Percentiles rank a stretch among this genome's conserved stretches.
These are phyloP conservation scores for Pseudogymnoascus sp. DNA, from an alignment of 2,329 filamentous ascomycete species.

Conservation along the genomic window DNA sequence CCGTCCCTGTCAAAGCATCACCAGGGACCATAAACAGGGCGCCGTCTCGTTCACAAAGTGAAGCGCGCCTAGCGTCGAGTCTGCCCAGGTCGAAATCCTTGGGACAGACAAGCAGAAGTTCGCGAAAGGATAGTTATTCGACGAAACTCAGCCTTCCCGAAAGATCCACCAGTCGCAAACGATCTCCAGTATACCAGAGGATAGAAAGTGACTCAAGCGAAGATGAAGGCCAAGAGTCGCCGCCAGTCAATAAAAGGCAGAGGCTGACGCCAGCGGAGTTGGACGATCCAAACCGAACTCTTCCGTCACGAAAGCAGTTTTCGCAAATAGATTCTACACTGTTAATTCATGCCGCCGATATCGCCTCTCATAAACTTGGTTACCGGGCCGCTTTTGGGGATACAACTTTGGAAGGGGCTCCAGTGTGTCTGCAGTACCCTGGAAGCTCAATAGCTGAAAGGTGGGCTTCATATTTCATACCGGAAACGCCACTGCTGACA, in stretches of 20 bases:
- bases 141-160: slow-evolving; percentile 1
- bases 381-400: slow-evolving; percentile 45
- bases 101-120: not conserved
- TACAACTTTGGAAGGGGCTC: slow-evolving; percentile 43
- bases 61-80: slow-evolving; percentile 3
- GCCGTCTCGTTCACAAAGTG: slow-evolving; percentile 7
- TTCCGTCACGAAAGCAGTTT: slow-evolving; percentile 26
- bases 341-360: slow-evolving; percentile 52
- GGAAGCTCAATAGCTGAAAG: slow-evolving; percentile 63
- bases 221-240: slow-evolving; percentile 12
- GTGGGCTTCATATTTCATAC: slow-evolving; percentile 35
- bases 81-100: not conserved
- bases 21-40: slow-evolving; percentile 3
- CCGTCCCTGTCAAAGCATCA: slow-evolving; percentile 5
- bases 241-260: slow-evolving; percentile 15
- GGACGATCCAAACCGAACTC: slow-evolving; percentile 24
- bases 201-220: slow-evolving; percentile 18
- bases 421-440: slow-evolving; percentile 76
- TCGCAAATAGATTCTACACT: slow-evolving; percentile 20
- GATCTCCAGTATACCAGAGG: slow-evolving; percentile 19
- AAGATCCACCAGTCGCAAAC: slow-evolving; percentile 9
- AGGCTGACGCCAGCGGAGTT: not conserved
- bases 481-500: slow-evolving; percentile 5
- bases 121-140: slow-evolving; percentile 7
- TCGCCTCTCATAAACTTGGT: slow-evolving; percentile 46